These are phyloP conservation scores for Andalucia godoyi DNA, from an alignment of 78 protist species.

Conservation along the genomic window DNA sequence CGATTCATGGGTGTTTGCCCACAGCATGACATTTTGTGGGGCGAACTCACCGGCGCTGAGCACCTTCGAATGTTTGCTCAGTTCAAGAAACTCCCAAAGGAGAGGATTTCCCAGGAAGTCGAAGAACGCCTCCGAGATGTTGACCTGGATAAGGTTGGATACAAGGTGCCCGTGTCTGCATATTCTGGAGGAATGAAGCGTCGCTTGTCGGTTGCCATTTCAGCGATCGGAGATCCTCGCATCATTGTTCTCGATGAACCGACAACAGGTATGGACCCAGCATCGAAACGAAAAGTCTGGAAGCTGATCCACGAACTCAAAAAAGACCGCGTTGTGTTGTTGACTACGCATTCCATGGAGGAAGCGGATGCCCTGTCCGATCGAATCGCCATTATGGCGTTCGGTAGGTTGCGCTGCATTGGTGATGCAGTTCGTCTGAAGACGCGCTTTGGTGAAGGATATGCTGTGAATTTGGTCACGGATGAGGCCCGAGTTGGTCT, in stretches of 20 bases:
- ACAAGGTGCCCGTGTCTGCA: slow-evolving; percentile 6
- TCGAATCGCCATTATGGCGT: slow-evolving; percentile 35
- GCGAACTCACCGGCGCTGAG: slow-evolving; percentile 29
- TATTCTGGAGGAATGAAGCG: slow-evolving; percentile 91
- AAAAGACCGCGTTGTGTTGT: slow-evolving; percentile 4
- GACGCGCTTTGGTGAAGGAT: slow-evolving; percentile 69
- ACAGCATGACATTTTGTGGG: slow-evolving; percentile 54
- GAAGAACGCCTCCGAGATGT: slow-evolving; percentile 12
- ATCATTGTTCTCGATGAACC: slow-evolving; percentile 33
- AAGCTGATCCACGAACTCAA: slow-evolving; percentile 13
- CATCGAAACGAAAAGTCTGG: slow-evolving; percentile 20
- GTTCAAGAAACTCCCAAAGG: slow-evolving; percentile 11
- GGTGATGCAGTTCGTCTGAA: slow-evolving; percentile 52
- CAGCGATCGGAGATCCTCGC: slow-evolving; percentile 42
- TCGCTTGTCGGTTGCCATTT: slow-evolving; percentile 58
- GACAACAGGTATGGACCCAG: slow-evolving; percentile 37
- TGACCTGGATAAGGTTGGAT: background rate
- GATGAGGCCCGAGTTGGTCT: too few relatives aligned
- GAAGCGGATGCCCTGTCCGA: slow-evolving; percentile 48
- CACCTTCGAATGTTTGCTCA: slow-evolving; percentile 25
- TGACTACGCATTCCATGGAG: slow-evolving; percentile 55
- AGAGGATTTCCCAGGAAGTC: background rate
- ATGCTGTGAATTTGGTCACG: slow-evolving; percentile 28
- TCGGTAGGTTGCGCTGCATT: slow-evolving; percentile 7
- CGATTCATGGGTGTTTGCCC: slow-evolving; percentile 60